Conservation (phyloP, 2,329 filamentous ascomycete species). For the Calonectria honghensis region DNA sequence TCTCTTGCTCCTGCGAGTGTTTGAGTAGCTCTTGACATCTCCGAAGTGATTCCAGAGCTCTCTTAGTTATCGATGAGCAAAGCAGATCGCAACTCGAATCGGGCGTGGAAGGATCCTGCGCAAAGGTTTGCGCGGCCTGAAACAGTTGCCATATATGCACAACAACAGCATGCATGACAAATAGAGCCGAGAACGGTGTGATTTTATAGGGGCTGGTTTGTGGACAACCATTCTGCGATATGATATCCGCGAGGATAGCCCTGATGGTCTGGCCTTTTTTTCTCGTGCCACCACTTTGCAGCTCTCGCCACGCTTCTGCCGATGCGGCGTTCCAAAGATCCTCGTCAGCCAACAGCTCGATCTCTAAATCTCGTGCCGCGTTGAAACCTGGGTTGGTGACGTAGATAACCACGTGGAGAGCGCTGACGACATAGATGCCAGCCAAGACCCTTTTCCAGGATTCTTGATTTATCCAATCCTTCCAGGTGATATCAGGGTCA, state of each 20-base stretch:
- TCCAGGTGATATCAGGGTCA: not conserved
- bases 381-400: not conserved
- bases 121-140: not conserved
- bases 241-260: not conserved
- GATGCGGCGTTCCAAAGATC: conserved; percentile 3
- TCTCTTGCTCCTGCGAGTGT: not conserved
- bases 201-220: not conserved
- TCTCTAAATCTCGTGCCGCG: conserved; percentile 2
- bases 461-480: not conserved
- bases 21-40: not conserved
- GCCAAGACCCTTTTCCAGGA: conserved; percentile 16
- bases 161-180: not conserved
- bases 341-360: not conserved
- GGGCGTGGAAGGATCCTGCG: not conserved
- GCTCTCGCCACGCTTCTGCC: not conserved
- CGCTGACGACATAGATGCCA: not conserved
- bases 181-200: not conserved
- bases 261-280: not conserved
- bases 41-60: not conserved
- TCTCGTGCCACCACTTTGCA: not conserved
- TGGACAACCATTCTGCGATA: not conserved
- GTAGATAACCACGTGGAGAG: conserved; percentile 8
- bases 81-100: not conserved
- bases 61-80: not conserved
- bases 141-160: conserved; percentile 7